Base-by-base conservation (phyloP, 75 land plant species). In the Adiantum capillusveneris region DNA sequence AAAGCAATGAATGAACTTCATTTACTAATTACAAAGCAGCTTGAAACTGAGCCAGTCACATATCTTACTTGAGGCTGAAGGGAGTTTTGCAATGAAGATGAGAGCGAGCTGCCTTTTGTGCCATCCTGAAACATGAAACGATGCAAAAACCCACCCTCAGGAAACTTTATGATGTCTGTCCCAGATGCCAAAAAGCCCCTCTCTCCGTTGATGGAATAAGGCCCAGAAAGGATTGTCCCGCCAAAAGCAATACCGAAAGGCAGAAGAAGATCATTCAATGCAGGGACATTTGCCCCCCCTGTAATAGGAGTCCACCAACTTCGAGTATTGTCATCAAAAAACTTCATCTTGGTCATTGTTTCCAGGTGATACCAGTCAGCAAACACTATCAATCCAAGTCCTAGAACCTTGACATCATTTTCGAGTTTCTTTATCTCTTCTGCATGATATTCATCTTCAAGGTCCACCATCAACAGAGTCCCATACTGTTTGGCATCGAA, bases 291-390 rank as follows among this genome's bases (percentile, higher is more conserved):
- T 52, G 98, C 81, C 61, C 98, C 98, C 34, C 98, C 98, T 49
- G 98, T 94, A n/a, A 88, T 79, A 25, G 98, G 98, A 26, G 98
- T 94, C 98, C 98, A 94, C 98, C 98, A 94, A 61, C 98, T 94
- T 9, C 98, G 71, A 0, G 98, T 94, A 63, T 94, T 94, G 51
- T 94, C 98, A 75, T 94, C 98, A 73, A 89, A 94, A 69, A 94
- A 94, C 62, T 77, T 85, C 98, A 94, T 94, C 60, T 86, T 94
- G 24, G 83, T 79, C 95, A 94, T 94, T 6, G 96, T 83, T 6
- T 89, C 96, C 18, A 94, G 79, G 74, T 94, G 81, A 65, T 94
- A 94, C 98, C 98, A 94, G 43, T 94, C 98, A 45, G 87, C 85
- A 79, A 94, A 94, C 18, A 94, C 98, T 44, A 72, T 78, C 63